Conservation (phyloP, 805 yeast species). For the Yarrowia sp. region DNA sequence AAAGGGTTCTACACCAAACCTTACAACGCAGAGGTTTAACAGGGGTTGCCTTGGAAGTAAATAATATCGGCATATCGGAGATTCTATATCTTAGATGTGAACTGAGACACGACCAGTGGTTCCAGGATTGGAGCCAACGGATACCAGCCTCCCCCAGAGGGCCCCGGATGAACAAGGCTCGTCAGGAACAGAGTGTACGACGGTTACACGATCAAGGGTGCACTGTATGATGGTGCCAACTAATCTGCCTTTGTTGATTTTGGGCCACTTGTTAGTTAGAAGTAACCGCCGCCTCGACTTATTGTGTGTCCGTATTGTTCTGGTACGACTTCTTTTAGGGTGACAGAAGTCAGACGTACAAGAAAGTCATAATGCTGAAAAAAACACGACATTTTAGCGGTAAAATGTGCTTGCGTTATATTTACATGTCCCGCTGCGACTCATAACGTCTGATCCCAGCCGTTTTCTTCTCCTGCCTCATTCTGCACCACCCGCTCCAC, state of each 20-base stretch:
- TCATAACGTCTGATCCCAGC: too few species aligned
- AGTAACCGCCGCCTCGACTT: too few species aligned
- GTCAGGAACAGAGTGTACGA: neutral
- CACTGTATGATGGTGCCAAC: neutral
- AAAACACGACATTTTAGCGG: too few species aligned
- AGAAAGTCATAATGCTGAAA: too few species aligned
- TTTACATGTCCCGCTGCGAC: too few species aligned
- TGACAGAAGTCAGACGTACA: too few species aligned
- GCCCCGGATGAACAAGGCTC: neutral
- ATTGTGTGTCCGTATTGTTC: too few species aligned
- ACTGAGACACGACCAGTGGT: neutral
- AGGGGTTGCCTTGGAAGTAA: constrained; percentile 4
- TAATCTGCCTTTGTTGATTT: neutral
- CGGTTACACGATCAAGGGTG: neutral
- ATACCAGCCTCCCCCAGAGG: neutral
- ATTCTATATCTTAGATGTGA: neutral
- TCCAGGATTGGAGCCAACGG: neutral
- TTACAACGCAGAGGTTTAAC: neutral
- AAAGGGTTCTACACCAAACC: neutral
- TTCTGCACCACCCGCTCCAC: too few species aligned
- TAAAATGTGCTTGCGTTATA: too few species aligned
- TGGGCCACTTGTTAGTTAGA: neutral
- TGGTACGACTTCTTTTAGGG: too few species aligned
- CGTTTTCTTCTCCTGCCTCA: too few species aligned
- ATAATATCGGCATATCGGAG: neutral